A percentile compares a stretch with the other conserved stretches of the same genome.
Evolutionary conservation across 2,329 filamentous ascomycete species (phyloP).

Genomic region (Cladosporium sp.): DNA sequence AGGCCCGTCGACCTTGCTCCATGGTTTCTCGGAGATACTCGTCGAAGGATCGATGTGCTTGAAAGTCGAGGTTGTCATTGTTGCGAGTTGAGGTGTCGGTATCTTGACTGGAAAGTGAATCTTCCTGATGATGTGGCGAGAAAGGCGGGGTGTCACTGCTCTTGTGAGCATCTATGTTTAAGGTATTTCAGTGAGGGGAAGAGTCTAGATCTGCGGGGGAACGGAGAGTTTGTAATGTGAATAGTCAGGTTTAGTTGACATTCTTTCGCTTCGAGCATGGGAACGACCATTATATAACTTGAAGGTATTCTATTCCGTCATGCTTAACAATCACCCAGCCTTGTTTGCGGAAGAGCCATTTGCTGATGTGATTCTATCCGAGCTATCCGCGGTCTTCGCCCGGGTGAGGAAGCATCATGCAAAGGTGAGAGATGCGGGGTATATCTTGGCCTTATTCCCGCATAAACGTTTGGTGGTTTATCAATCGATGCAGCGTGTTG

Average conservation of each 20-base stretch:
- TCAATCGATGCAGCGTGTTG: too few species aligned
- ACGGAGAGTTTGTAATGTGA: neutral
- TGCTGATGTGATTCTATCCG: conserved; percentile 8
- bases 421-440: too few species aligned
- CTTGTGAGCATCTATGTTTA: conserved; percentile 6
- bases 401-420: neutral
- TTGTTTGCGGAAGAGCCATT: too few species aligned
- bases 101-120: neutral
- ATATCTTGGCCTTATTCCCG: too few species aligned
- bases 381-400: neutral
- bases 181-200: too few species aligned
- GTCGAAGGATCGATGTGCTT: conserved; percentile 57
- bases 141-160: conserved; percentile 9
- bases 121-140: conserved; percentile 3
- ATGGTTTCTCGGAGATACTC: conserved; percentile 48
- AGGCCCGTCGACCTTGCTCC: conserved; percentile 61
- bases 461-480: too few species aligned
- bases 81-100: conserved; percentile 22
- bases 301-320: too few species aligned
- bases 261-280: neutral
- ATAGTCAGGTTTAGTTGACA: neutral
- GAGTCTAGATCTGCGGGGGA: neutral
- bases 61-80: conserved; percentile 57
- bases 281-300: neutral
- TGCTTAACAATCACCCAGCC: conserved; percentile 10